Conservation (phyloP, 176 grass and related monocot species). For the Oryza glaberrima region DNA sequence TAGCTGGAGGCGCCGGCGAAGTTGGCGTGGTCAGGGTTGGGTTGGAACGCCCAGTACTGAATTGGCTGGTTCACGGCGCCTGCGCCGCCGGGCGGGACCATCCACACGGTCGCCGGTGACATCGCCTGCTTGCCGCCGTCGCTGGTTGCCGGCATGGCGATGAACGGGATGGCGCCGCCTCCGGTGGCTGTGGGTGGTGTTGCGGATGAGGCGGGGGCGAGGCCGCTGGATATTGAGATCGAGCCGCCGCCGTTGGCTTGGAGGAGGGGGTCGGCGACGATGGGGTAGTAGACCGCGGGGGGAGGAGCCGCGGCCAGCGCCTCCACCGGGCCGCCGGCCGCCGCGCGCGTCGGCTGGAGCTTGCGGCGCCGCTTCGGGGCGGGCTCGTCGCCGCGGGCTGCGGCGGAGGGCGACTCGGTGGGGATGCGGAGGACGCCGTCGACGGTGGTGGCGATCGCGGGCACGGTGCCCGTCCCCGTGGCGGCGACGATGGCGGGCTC, state of each 20-base stretch:
- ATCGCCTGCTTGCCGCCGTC: slow-evolving; percentile 41
- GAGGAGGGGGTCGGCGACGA: slow-evolving; percentile 61
- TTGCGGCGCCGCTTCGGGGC: slow-evolving; percentile 63
- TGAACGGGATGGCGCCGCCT: slow-evolving; percentile 59
- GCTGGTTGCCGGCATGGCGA: slow-evolving; percentile 39
- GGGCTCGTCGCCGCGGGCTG: slow-evolving; percentile 25
- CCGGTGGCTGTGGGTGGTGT: neutral
- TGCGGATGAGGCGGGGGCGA: slow-evolving; percentile 48
- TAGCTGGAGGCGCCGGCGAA: slow-evolving; percentile 37
- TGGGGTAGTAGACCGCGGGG: slow-evolving; percentile 58
- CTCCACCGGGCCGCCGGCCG: neutral
- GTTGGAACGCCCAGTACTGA: slow-evolving; percentile 61
- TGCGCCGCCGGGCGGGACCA: slow-evolving; percentile 53
- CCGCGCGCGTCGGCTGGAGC: slow-evolving; percentile 73
- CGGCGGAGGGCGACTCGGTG: slow-evolving; percentile 43
- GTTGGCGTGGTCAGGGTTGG: slow-evolving; percentile 54
- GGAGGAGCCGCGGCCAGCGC: neutral
- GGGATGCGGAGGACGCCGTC: slow-evolving; percentile 79
- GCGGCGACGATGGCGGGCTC: slow-evolving; percentile 81
- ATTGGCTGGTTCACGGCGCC: slow-evolving; percentile 36
- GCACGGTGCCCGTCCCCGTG: slow-evolving; percentile 83
- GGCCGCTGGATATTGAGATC: slow-evolving; percentile 66
- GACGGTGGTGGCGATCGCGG: slow-evolving; percentile 70
- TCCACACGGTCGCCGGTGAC: slow-evolving; percentile 60
- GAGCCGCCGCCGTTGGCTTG: slow-evolving; percentile 56